phyloP scores from a whole-genome alignment of 2,329 filamentous ascomycete species.

The Lasiodiplodia gonubiensis region DNA sequence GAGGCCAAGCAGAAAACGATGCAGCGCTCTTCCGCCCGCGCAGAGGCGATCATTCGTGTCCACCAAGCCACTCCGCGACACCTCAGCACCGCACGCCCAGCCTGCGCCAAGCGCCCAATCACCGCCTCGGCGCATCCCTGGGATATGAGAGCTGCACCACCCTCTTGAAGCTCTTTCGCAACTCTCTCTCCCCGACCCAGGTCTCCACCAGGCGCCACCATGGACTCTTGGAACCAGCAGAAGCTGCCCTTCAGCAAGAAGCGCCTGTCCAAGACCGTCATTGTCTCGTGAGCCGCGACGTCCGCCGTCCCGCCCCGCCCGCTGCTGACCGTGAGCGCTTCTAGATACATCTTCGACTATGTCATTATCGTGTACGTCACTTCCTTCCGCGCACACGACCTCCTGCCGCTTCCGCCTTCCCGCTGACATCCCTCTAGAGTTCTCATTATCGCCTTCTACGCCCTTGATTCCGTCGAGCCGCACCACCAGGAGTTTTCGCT shows the following conservation, averaged over 20 bases:
- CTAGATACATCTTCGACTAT: constrained; percentile 64
- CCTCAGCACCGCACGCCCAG: constrained; percentile 26
- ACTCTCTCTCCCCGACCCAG: background rate
- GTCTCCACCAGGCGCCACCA: constrained; percentile 20
- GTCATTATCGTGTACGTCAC: constrained; percentile 61
- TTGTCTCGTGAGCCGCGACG: constrained; percentile 56
- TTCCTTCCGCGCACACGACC: constrained; percentile 40
- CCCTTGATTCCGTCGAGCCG: constrained; percentile 60
- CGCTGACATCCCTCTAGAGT: constrained; percentile 47
- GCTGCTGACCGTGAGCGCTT: constrained; percentile 33
- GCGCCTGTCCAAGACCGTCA: constrained; percentile 55
- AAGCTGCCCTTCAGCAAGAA: constrained; percentile 62
- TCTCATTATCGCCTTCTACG: constrained; percentile 58
- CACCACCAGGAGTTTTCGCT: constrained; percentile 65
- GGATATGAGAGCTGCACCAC: constrained; percentile 18
- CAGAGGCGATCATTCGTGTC: constrained; percentile 16
- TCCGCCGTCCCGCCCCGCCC: background rate
- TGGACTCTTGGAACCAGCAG: constrained; percentile 35
- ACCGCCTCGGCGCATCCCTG: constrained; percentile 28
- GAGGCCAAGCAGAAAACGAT: constrained; percentile 17
- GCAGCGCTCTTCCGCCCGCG: constrained; percentile 1
- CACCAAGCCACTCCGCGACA: constrained; percentile 22
- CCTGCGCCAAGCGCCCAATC: constrained; percentile 24
- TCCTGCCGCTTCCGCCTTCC: constrained; percentile 35
- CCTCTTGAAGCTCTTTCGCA: background rate